Conservation (phyloP, 2,329 filamentous ascomycete species). For the Plenodomus biglobosus region DNA sequence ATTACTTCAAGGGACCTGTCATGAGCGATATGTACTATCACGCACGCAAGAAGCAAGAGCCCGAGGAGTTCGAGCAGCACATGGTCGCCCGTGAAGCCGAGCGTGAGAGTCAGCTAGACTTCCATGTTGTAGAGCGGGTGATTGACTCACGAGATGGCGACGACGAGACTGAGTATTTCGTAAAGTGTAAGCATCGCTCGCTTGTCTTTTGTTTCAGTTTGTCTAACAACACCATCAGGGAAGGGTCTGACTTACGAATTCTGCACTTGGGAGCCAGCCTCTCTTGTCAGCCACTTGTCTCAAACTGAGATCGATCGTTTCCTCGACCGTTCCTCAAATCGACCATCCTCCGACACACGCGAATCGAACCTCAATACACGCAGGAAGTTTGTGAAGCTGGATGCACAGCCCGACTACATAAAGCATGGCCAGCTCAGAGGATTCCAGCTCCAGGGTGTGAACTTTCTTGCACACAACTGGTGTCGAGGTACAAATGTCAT, state of each 20-base stretch:
- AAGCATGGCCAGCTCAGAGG: conserved; percentile 80
- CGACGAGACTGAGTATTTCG: conserved; percentile 80
- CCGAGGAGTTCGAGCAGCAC: conserved; percentile 88
- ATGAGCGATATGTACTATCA: conserved; percentile 73
- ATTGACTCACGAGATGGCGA: conserved; percentile 82
- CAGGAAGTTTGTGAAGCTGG: conserved; percentile 56
- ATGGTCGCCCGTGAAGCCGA: conserved; percentile 92
- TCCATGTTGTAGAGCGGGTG: conserved; percentile 88
- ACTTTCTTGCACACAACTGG: conserved; percentile 97
- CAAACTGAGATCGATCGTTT: conserved; percentile 92
- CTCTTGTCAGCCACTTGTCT: conserved; percentile 73
- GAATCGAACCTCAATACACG: conserved; percentile 77
- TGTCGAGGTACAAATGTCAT: conserved; percentile 92
- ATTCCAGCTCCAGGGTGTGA: conserved; percentile 91
- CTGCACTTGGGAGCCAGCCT: conserved; percentile 87
- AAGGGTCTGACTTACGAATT: conserved; percentile 90
- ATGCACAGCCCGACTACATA: conserved; percentile 83
- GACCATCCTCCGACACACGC: conserved; percentile 75
- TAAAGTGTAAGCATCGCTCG: conserved; percentile 77
- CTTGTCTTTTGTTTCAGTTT: conserved; percentile 20
- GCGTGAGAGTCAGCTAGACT: conserved; percentile 84
- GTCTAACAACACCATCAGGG: conserved; percentile 46
- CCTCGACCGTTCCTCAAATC: conserved; percentile 77
- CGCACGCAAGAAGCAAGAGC: conserved; percentile 59
- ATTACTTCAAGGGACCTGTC: conserved; percentile 86